Conservation (phyloP, 768 basidiomycete genomes). For the Kwoniella europaea region DNA sequence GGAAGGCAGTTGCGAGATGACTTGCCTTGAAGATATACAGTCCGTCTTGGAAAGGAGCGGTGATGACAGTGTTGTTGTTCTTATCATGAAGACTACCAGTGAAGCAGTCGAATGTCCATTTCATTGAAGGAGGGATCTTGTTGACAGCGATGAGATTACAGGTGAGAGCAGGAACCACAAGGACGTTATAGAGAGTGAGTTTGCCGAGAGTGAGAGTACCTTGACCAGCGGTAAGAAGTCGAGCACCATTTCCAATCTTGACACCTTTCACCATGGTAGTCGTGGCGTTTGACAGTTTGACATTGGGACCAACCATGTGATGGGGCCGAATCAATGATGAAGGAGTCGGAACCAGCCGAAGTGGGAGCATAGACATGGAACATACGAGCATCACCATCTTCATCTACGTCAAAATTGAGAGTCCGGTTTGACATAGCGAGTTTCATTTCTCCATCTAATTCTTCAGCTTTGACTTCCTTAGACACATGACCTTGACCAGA, state of each 20-base stretch:
- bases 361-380: background rate
- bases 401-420: too few species aligned
- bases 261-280: too few species aligned
- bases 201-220: conserved; percentile 1
- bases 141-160: conserved; percentile 19
- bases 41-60: conserved; percentile 4
- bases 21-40: conserved; percentile 11
- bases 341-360: background rate
- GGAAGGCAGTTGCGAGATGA: background rate
- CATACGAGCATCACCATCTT: too few species aligned
- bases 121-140: background rate
- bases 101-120: conserved; percentile 8
- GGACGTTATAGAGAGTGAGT: conserved; percentile 3
- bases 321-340: conserved; percentile 25
- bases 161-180: conserved; percentile 1
- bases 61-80: too few species aligned
- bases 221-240: background rate
- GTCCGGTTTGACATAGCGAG: too few species aligned
- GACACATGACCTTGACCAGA: background rate
- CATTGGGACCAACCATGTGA: conserved; percentile 12
- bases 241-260: conserved; percentile 15
- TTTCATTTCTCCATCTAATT: too few species aligned
- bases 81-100: too few species aligned
- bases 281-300: too few species aligned
- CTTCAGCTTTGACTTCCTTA: too few species aligned